Percentiles rank a stretch among this genome's conserved stretches.
phyloP scores from a whole-genome alignment of 306 rosid species.

The Medicago arabica region DNA sequence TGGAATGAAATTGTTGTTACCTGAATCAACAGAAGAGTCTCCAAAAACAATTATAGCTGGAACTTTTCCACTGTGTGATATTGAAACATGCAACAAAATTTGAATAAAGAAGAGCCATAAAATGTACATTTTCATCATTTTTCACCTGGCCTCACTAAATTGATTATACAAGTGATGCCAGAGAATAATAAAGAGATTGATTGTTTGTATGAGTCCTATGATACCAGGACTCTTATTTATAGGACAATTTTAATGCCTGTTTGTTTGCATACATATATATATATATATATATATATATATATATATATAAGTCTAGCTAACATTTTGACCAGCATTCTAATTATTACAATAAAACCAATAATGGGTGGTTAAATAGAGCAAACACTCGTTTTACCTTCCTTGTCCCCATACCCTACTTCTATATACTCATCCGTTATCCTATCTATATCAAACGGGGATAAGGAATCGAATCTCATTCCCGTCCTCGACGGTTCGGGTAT shows the following conservation, averaged over 20 bases:
- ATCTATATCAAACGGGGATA: too few relatives aligned
- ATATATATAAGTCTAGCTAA: too few relatives aligned
- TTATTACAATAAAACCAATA: too few relatives aligned
- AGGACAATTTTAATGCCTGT: background rate
- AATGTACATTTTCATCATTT: background rate
- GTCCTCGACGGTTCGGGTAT: too few relatives aligned
- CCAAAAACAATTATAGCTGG: slow-evolving; percentile 68
- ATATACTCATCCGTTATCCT: too few relatives aligned
- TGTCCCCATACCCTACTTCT: too few relatives aligned
- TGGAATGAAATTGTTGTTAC: slow-evolving; percentile 78
- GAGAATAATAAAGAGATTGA: background rate
- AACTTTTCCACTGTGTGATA: slow-evolving; percentile 46
- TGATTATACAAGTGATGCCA: background rate
- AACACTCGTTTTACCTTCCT: too few relatives aligned
- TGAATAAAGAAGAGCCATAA: slow-evolving; percentile 9
- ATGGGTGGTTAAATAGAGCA: too few relatives aligned
- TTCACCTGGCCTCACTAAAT: background rate
- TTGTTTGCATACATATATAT: background rate
- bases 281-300: too few relatives aligned
- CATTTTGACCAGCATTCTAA: too few relatives aligned
- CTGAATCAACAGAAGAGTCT: slow-evolving; percentile 75
- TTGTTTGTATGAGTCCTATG: background rate
- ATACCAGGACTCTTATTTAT: background rate
- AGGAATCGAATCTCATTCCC: too few relatives aligned
- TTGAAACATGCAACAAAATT: slow-evolving; percentile 18